Conservation (phyloP, 169 alveolate genomes). For the Neospora caninum region DNA sequence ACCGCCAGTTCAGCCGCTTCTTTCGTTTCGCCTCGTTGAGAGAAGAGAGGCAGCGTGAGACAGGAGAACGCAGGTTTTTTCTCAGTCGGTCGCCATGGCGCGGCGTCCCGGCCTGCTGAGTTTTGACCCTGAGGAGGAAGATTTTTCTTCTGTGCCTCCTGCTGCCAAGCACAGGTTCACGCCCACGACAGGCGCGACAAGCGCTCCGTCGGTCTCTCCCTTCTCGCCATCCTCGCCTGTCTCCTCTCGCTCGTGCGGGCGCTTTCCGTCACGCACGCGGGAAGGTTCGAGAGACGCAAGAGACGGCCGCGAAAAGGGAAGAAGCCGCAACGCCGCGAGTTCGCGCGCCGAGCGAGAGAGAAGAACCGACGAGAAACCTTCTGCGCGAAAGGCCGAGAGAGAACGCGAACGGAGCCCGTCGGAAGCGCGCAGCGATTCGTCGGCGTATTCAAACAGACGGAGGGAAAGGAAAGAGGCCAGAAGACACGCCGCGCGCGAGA, state of each 20-base stretch:
- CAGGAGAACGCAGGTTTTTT: too few relatives aligned
- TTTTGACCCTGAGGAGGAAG: slow-evolving; percentile 4
- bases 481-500: not conserved
- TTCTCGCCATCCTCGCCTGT: not conserved
- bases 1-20: too few relatives aligned
- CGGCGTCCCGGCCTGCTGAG: not conserved
- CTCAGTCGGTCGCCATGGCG: too few relatives aligned
- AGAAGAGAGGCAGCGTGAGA: too few relatives aligned
- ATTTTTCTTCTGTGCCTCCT: not conserved
- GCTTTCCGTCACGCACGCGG: not conserved
- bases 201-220: not conserved
- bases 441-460: not conserved
- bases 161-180: not conserved
- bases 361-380: not conserved
- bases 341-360: not conserved
- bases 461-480: not conserved
- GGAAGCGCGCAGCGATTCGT: not conserved
- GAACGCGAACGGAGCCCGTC: not conserved
- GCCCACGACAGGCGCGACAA: not conserved
- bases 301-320: not conserved
- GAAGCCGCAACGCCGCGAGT: not conserved
- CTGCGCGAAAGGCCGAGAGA: not conserved
- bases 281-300: not conserved
- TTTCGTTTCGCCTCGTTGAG: too few relatives aligned
- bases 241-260: not conserved